phyloP scores from a whole-genome alignment of 176 grass and related monocot species.

The Oryza meyeriana region DNA sequence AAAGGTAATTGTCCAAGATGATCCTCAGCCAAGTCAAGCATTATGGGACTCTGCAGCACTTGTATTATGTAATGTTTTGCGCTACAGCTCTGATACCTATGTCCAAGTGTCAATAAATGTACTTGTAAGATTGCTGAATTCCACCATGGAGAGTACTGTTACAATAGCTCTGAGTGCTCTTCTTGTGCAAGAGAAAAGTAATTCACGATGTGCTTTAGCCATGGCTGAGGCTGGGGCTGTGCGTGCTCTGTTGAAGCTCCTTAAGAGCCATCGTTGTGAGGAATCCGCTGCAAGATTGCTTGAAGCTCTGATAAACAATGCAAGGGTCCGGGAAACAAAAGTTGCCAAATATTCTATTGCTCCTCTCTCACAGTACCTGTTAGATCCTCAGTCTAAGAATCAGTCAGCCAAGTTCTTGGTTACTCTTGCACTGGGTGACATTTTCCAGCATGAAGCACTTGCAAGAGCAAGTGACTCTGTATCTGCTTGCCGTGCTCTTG shows the following conservation, averaged over 20 bases:
- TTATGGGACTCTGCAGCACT: conserved; percentile 96
- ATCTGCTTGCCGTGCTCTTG: conserved; percentile 82
- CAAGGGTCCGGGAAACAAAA: conserved; percentile 83
- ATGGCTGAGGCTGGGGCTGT: conserved; percentile 95
- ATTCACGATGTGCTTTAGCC: conserved; percentile 60
- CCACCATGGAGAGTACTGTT: conserved; percentile 69
- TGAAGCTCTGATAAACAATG: conserved; percentile 95
- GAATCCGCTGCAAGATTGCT: conserved; percentile 85
- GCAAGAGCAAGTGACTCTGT: conserved; percentile 86
- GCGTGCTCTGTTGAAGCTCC: conserved; percentile 73
- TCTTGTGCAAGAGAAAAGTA: conserved; percentile 95
- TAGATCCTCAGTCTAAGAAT: conserved; percentile 83
- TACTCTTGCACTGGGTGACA: conserved; percentile 89
- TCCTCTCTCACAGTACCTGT: conserved; percentile 84
- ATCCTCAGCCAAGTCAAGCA: conserved; percentile 81
- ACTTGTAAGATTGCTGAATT: conserved; percentile 84
- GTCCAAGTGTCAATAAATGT: conserved; percentile 88
- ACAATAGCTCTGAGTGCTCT: conserved; percentile 91
- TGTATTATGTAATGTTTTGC: conserved; percentile 91
- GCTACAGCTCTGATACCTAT: conserved; percentile 83
- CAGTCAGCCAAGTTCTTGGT: conserved; percentile 84
- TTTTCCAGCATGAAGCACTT: conserved; percentile 94
- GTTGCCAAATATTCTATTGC: conserved; percentile 82
- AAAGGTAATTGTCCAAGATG: conserved; percentile 94
- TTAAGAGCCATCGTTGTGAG: conserved; percentile 84